Evolutionary conservation across 73 alveolate genomes (phyloP).

Genomic region (Paramecium sonneborni): DNA sequence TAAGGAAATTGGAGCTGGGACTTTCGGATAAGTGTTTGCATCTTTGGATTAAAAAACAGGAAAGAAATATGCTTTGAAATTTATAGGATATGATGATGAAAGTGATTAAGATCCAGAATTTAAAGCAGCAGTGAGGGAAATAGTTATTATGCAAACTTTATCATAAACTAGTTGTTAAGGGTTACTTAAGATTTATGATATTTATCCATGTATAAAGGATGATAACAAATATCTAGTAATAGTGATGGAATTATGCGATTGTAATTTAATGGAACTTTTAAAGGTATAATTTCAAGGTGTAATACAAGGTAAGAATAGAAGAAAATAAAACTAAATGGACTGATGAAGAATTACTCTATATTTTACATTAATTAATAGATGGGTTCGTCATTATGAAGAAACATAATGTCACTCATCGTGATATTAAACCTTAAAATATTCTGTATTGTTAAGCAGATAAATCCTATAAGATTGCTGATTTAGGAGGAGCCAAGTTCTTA

Average conservation of each 20-base stretch:
- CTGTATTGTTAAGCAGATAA: slow-evolving; percentile 16
- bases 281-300: neutral
- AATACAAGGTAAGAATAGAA: slow-evolving; percentile 10
- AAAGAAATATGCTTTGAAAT: slow-evolving; percentile 38
- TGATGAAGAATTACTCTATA: neutral
- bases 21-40: slow-evolving; percentile 41
- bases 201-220: slow-evolving; percentile 46
- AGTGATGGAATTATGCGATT: slow-evolving; percentile 39
- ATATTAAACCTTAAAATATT: slow-evolving; percentile 23
- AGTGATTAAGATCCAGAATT: slow-evolving; percentile 39
- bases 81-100: slow-evolving; percentile 26
- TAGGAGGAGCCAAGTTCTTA: slow-evolving; percentile 13
- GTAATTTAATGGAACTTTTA: slow-evolving; percentile 19
- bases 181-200: slow-evolving; percentile 16
- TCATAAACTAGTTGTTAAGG: slow-evolving; percentile 7
- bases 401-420: slow-evolving; percentile 17
- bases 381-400: slow-evolving; percentile 16
- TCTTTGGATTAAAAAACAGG: slow-evolving; percentile 32
- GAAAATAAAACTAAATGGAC: slow-evolving; percentile 45
- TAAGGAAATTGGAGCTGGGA: slow-evolving; percentile 50
- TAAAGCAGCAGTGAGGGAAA: slow-evolving; percentile 34
- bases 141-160: slow-evolving; percentile 41
- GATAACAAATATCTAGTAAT: slow-evolving; percentile 28
- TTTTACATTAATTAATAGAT: neutral
- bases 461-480: slow-evolving; percentile 22